Conservation (phyloP, 2,329 filamentous ascomycete species). For the Calonectria hawksworthii region DNA sequence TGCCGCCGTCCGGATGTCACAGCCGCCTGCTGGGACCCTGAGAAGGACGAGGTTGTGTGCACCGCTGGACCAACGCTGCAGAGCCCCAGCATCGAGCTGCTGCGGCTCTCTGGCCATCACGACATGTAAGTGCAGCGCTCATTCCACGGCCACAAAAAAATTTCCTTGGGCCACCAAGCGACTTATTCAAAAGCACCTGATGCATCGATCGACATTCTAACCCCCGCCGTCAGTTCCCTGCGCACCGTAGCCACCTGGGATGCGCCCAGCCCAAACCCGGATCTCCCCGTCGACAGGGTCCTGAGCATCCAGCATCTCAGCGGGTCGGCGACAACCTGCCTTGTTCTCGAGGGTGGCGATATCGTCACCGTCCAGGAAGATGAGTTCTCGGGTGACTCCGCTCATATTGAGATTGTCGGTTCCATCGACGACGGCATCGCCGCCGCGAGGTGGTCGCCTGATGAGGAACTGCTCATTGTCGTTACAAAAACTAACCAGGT, state of each 20-base stretch:
- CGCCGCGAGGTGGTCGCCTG: conserved; percentile 92
- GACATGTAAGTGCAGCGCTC: conserved; percentile 55
- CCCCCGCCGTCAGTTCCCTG: conserved; percentile 42
- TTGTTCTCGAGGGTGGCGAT: conserved; percentile 91
- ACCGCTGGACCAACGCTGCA: conserved; percentile 84
- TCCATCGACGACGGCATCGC: conserved; percentile 93
- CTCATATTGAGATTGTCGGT: conserved; percentile 94
- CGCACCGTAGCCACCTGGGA: conserved; percentile 85
- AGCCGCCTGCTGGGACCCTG: conserved; percentile 87
- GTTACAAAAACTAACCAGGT: conserved; percentile 84
- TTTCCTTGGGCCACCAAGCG: not conserved
- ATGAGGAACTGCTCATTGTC: conserved; percentile 90
- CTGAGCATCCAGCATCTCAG: conserved; percentile 87
- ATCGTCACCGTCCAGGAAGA: conserved; percentile 86
- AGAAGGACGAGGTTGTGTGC: conserved; percentile 83
- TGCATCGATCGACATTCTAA: conserved; percentile 33
- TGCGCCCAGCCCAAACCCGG: conserved; percentile 83
- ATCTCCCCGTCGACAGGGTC: conserved; percentile 81
- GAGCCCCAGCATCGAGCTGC: conserved; percentile 80
- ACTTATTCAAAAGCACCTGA: conserved; percentile 13
- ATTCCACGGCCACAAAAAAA: not conserved
- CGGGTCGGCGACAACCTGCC: conserved; percentile 81
- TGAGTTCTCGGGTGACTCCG: conserved; percentile 63
- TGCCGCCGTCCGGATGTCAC: conserved; percentile 76
- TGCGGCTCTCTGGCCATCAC: conserved; percentile 64